phyloP scores from a whole-genome alignment of 1,139 yeast species.

The Tardiomyces depauwii region DNA sequence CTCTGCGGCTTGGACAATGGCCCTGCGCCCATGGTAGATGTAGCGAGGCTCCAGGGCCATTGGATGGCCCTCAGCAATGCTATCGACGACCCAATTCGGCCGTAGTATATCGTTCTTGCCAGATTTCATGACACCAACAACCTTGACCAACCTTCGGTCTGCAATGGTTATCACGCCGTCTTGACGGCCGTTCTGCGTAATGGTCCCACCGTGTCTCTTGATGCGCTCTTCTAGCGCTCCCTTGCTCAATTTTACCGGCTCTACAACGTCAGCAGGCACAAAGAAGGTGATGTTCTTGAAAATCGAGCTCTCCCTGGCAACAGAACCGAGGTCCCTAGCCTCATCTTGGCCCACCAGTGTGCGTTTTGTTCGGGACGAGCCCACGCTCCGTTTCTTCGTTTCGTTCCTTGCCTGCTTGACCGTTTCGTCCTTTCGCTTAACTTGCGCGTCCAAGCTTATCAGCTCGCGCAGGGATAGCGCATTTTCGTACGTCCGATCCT shows the following conservation, averaged over 20 bases:
- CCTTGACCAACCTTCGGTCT: conserved; percentile 37
- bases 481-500: conserved; percentile 52
- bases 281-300: conserved; percentile 15
- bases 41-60: conserved; percentile 3
- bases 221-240: conserved; percentile 16
- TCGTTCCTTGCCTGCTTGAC: conserved; percentile 7
- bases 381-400: conserved; percentile 1
- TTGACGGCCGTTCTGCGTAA: background rate
- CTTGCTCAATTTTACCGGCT: conserved; percentile 14
- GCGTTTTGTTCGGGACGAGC: conserved; percentile 1
- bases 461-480: conserved; percentile 47
- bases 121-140: conserved; percentile 34
- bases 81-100: background rate
- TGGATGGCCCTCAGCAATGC: background rate
- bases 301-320: conserved; percentile 7
- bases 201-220: conserved; percentile 21
- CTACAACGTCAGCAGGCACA: conserved; percentile 17
- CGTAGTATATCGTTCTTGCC: conserved; percentile 3
- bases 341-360: background rate
- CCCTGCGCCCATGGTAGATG: conserved; percentile 8
- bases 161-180: conserved; percentile 29
- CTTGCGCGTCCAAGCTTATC: conserved; percentile 12
- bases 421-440: conserved; percentile 5
- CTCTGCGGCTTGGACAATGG: conserved; percentile 8
- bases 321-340: background rate